Percentiles rank a stretch among this genome's conserved stretches.
Evolutionary conservation across 148 eudicot genomes (phyloP).

Genomic region (Drosera capensis): DNA sequence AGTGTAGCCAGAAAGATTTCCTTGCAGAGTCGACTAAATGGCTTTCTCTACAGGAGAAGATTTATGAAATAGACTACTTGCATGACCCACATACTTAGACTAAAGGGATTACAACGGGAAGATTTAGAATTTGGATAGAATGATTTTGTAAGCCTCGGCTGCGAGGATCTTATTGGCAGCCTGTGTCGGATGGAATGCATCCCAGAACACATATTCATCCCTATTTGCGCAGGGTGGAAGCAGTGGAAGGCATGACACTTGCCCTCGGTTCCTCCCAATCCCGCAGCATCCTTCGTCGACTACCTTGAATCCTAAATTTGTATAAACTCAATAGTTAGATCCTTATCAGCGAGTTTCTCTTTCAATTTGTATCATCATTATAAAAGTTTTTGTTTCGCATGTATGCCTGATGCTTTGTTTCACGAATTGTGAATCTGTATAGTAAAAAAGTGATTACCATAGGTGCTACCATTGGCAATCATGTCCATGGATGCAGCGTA

Average conservation of each 20-base stretch:
- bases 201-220: conserved; percentile 59
- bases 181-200: conserved; percentile 74
- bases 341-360: neutral
- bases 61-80: no score
- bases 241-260: conserved; percentile 65
- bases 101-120: no score
- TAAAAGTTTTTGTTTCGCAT: neutral
- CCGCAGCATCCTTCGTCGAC: conserved; percentile 65
- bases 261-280: conserved; percentile 47
- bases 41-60: no score
- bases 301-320: conserved; percentile 45
- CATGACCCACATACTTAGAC: no score
- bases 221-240: conserved; percentile 51
- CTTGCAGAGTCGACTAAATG: no score
- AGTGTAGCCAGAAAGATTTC: no score
- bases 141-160: conserved; percentile 32
- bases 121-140: no score
- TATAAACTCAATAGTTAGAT: neutral
- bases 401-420: neutral
- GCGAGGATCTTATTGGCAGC: conserved; percentile 43
- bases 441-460: conserved; percentile 25
- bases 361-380: neutral
- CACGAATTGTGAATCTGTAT: neutral
- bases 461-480: conserved; percentile 23
- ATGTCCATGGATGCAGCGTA: conserved; percentile 40